Evolutionary conservation across 495 filamentous ascomycete species (phyloP), one percentile per base, ranked within the genome.

Genomic region (Ascodesmis nigricans): DNA sequence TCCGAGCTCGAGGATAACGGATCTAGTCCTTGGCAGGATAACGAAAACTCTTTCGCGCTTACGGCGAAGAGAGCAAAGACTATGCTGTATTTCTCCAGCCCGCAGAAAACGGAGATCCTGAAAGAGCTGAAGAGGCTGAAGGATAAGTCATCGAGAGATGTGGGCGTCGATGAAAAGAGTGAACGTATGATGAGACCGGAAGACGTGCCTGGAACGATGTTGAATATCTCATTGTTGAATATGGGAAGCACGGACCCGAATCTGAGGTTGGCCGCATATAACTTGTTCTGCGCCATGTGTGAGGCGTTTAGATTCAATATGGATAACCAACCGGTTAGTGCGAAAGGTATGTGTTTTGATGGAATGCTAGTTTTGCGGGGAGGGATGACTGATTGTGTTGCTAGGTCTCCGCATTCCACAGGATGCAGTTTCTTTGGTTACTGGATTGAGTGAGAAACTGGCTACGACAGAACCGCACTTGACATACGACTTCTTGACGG

Each of bases 21-120:
- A 39, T 58, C 65, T 5, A 66, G 63, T 5, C 64, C 66, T 3
- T 67, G 71, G 38, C 68, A 64, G 0, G 69, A 73, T 31, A 67
- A 73, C 22, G 67, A 73, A 47, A 66, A 66, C n/a, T 65, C 67
- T 3, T 75, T 75, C 51, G 69, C 70, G 0, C 55, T 75, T 11
- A 58, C 68, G 31, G 69, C 67, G 1, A 70, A 73, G 38, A 70
- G 68, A 41, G 70, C 70, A 41, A 73, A 68, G 52, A 66, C 69
- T 26, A 61, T 68, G 34, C 69, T 73, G 65, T 72, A 67, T 48
- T 75, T 73, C 45, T 66, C 64, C 11, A 71, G 68, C 35, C 57
- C 64, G 2, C 64, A 61, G 52, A 72, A 67, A 49, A 48, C 54
- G 6, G 68, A 72, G 38, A 60, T 73, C 8, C 54, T 73, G 3